Base-by-base conservation (phyloP, 2,329 filamentous ascomycete species). In the Leptographium lundbergii region DNA sequence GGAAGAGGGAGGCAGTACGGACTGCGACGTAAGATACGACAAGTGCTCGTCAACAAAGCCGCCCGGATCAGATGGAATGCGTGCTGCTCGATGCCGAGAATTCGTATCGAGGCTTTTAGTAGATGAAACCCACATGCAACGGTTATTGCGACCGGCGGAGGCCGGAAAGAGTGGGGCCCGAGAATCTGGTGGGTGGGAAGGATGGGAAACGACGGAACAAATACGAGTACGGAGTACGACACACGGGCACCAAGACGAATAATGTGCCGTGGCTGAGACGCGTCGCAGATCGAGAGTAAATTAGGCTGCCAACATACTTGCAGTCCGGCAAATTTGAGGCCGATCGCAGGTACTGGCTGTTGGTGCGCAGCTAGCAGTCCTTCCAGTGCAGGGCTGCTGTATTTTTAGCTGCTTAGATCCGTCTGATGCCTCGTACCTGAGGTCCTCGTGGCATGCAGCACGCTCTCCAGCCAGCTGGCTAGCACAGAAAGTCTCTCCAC, bases 41-140 rank as follows among this genome's bases (percentile, higher is more conserved):
- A 39, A 6, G 17, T 13, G 36, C 36, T 17, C 4, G 14, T 34
- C 32, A 13, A 36, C 13, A 39, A 17, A 39, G 36, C 1, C 42
- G 42, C 19, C 17, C 42, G 42, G 14, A 14, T 39, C 36, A 34
- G 6, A 34, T 34, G 32, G 32, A 34, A 34, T 34, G 32, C 32
- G 36, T 9, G 2, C 36, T 39, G 36, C 36, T 39, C 36, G 36
- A 19, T 45, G 4, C 42, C 42, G 19, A 45, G 6, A 17, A 45
- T 19, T 45, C 42, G 42, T 45, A 45, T 45, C 17, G 42, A 19
- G 54, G 54, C 32, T 34, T 34, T 34, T 34, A 34, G 32, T 34
- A 52, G 57, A 61, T 63, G 62, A 63, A 62, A 63, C 62, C 22
- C 42, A 54, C 57, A 58, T 63, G 62, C 62, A 57, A 63, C 62